Conservation (phyloP, 306 rosid genomes). For the Nissolia schottii region DNA sequence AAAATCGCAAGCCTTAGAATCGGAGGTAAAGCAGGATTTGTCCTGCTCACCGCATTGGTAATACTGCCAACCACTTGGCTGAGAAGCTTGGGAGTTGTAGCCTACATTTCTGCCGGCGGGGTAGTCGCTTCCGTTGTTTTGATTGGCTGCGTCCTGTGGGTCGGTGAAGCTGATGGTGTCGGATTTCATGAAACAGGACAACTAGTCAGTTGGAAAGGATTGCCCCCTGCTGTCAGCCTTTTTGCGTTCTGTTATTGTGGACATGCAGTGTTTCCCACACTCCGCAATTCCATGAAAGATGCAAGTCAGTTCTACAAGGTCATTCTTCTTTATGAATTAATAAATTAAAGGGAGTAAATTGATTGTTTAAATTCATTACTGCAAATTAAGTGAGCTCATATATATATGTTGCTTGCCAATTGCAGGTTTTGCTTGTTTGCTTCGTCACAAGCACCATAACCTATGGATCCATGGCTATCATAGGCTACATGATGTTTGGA, state of each 20-base stretch:
- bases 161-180: slow-evolving; percentile 50
- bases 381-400: background rate
- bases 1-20: slow-evolving; percentile 30
- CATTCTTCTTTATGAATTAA: background rate
- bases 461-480: slow-evolving; percentile 50
- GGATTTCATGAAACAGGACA: slow-evolving; percentile 44
- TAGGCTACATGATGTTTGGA: slow-evolving; percentile 72
- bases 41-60: slow-evolving; percentile 40
- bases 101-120: slow-evolving; percentile 67
- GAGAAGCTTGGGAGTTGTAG: slow-evolving; percentile 44
- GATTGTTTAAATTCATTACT: slow-evolving; percentile 19
- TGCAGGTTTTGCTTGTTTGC: slow-evolving; percentile 61
- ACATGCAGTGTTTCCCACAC: slow-evolving; percentile 65
- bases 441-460: slow-evolving; percentile 44
- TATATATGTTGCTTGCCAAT: background rate
- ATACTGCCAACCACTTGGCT: slow-evolving; percentile 73
- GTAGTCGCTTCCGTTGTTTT: slow-evolving; percentile 48
- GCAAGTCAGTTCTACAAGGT: slow-evolving; percentile 59
- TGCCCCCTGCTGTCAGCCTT: slow-evolving; percentile 52
- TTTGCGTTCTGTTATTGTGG: slow-evolving; percentile 55
- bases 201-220: slow-evolving; percentile 25
- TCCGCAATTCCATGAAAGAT: slow-evolving; percentile 56
- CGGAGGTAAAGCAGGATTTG: slow-evolving; percentile 40
- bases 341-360: no score
- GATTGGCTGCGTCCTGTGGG: slow-evolving; percentile 46